Evolutionary conservation across 169 alveolate species (phyloP), one percentile per base, ranked within the genome.

Genomic region (Hammondia hammondi): DNA sequence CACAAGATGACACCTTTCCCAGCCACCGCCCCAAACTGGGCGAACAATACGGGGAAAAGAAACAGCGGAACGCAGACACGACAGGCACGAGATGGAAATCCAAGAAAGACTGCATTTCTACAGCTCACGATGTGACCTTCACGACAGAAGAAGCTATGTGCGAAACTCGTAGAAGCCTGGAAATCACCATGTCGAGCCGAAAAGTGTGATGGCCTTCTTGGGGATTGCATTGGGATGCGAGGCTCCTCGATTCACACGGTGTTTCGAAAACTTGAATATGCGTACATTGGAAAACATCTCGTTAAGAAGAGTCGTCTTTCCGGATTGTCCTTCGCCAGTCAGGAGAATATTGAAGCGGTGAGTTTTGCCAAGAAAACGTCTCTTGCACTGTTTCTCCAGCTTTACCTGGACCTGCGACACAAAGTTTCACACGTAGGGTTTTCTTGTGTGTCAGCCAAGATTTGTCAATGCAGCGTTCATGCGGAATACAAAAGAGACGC

Each of bases 331-430:
- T 19, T 82, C 89, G 4, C 89, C 89, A 27, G 67, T 45, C 43
- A 82, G 37, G 21, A 82, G 89, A 35, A 82, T 82, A 35, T 82
- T 82, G 89, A 82, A 45, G 43, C 89, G 89, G 37, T 29, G 32
- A 2, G 24, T 35, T 32, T 82, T 82, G 57, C 39, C 70, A 61
- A 46, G 89, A 27, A 45, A 82, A 4, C 89, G 67, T 27, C 89
- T 37, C 89, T 82, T 82, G 89, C 32, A 27, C 67, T 82, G 89
- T 48, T 82, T 82, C 67, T 82, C 89, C 89, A 82, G 89, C 89
- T 46, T 82, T 32, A 6, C 12, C 89, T 82, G 89, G 35, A 82
- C 71, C 89, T 82, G 89, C 88, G 61, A 52, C 24, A 52, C 61
- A 39, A 39, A 2, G 43, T 39, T 1, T 2, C 43, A 39, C 43